Conservation (phyloP, 2,329 filamentous ascomycete species). For the Cladosporium sp. region DNA sequence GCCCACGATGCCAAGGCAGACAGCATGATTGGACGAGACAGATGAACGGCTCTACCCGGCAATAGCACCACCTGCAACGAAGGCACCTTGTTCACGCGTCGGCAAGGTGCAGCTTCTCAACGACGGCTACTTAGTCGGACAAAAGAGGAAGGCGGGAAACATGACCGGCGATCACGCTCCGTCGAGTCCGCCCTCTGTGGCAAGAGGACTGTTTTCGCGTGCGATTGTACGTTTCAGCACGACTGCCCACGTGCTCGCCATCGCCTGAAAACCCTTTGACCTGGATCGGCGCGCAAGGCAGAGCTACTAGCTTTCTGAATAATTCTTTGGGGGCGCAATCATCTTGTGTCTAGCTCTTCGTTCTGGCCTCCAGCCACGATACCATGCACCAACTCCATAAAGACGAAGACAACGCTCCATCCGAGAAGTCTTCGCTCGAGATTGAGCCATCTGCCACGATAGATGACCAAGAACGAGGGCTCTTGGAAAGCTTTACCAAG, state of each 20-base stretch:
- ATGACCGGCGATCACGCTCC: slow-evolving; percentile 8
- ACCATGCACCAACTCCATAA: background rate
- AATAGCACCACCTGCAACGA: background rate
- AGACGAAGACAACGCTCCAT: background rate
- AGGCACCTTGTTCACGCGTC: background rate
- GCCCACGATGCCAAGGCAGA: background rate
- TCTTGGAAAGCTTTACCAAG: background rate
- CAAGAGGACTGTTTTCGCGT: background rate
- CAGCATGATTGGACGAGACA: slow-evolving; percentile 5
- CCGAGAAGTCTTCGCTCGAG: background rate
- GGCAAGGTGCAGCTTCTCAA: background rate
- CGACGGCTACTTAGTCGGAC: background rate
- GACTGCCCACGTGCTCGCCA: background rate
- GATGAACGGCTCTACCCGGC: slow-evolving; percentile 2
- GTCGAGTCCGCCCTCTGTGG: background rate
- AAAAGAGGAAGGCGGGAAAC: slow-evolving; percentile 4
- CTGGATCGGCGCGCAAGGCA: background rate
- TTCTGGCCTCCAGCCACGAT: background rate
- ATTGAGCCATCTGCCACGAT: background rate
- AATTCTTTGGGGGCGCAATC: background rate
- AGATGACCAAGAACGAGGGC: slow-evolving; percentile 1
- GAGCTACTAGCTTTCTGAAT: background rate
- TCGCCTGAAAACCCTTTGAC: no score
- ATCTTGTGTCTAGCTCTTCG: background rate
- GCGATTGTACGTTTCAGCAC: background rate